Evolutionary conservation across 768 basidiomycete species (phyloP).

Genomic region (Cystobasidiopsis lactophilus): DNA sequence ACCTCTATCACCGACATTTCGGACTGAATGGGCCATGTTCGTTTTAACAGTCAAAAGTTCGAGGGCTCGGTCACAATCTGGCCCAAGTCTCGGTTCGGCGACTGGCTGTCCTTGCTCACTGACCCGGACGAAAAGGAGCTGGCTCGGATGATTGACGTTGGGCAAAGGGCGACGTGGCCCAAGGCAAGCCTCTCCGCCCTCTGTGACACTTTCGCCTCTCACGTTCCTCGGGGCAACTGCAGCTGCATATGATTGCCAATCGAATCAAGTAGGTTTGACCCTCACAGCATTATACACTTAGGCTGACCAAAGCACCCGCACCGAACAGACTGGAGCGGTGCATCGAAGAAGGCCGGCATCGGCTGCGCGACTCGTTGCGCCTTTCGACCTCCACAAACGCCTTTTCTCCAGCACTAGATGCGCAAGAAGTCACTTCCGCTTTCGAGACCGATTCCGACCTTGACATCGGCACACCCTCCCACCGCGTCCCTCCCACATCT

Average conservation of each 20-base stretch:
- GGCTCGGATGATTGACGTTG: constrained; percentile 64
- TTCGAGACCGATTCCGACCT: constrained; percentile 11
- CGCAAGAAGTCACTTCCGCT: constrained; percentile 14
- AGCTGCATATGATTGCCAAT: constrained; percentile 89
- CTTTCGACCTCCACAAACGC: constrained; percentile 6
- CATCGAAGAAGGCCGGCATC: constrained; percentile 14
- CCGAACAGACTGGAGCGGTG: constrained; percentile 14
- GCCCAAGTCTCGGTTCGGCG: constrained; percentile 38
- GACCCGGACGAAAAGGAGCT: constrained; percentile 34
- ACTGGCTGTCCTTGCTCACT: constrained; percentile 46
- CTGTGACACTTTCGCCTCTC: no score
- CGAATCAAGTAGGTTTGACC: constrained; percentile 31
- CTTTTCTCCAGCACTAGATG: constrained; percentile 12
- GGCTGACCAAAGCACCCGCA: no score
- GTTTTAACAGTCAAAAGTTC: neutral
- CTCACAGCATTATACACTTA: neutral
- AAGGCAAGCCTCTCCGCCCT: constrained; percentile 35
- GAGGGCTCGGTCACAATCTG: constrained; percentile 25
- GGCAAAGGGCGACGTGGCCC: constrained; percentile 86
- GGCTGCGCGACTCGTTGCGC: constrained; percentile 13
- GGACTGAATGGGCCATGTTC: neutral
- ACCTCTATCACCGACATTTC: neutral
- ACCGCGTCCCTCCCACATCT: no score
- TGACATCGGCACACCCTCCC: neutral
- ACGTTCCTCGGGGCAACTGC: neutral